phyloP scores from a whole-genome alignment of 768 basidiomycete species.

The Mycena rosella region DNA sequence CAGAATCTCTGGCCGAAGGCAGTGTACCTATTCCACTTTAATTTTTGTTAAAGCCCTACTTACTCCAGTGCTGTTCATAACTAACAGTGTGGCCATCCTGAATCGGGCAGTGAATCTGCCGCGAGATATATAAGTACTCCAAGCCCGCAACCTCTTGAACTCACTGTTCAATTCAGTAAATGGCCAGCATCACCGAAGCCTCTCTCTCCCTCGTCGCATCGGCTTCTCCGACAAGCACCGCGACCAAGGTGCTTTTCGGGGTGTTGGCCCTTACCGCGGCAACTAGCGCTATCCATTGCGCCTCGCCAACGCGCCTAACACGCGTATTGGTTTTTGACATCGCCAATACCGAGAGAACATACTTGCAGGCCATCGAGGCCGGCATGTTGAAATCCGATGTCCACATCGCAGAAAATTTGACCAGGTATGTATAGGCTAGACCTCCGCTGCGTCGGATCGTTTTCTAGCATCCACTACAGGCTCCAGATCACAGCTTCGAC shows the following conservation, averaged over 20 bases:
- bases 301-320: background rate
- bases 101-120: too few relatives aligned
- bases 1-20: too few relatives aligned
- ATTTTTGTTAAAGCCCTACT: too few relatives aligned
- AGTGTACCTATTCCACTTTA: too few relatives aligned
- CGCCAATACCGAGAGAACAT: background rate
- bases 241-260: background rate
- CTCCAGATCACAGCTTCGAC: background rate
- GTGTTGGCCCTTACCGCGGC: background rate
- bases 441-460: too few relatives aligned
- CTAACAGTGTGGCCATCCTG: too few relatives aligned
- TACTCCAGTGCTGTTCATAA: too few relatives aligned
- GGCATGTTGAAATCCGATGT: background rate
- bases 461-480: too few relatives aligned
- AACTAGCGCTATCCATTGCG: background rate
- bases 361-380: constrained; percentile 1
- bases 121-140: too few relatives aligned
- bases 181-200: background rate
- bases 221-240: background rate
- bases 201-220: background rate
- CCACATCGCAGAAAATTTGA: background rate
- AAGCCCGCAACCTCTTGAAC: too few relatives aligned
- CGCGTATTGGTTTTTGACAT: background rate
- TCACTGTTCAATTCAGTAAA: too few relatives aligned
- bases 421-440: too few relatives aligned